Evolutionary conservation across 176 grass and related monocot species (phyloP), one percentile per base, ranked within the genome.

Genomic region (Rhynchospora breviuscula): DNA sequence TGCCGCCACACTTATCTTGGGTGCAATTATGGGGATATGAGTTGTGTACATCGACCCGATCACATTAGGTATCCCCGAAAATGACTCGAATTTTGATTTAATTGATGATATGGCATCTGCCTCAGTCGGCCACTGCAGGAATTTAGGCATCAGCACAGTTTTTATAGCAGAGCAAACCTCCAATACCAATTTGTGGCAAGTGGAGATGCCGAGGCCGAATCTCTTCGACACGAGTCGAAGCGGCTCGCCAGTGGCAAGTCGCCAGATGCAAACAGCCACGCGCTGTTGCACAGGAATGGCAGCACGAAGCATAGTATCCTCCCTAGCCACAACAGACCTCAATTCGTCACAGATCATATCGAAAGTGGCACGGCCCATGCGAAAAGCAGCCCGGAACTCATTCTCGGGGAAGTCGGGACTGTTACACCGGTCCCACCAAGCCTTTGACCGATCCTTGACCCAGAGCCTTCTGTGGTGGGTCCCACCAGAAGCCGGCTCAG

Each of bases 141-240:
- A 98, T 29, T 84, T 88, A 3, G 95, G 95, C 95, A 98, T 98
- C 9, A 98, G 84, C 19, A 98, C 89, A 26, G 89, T 80, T 81
- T 91, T 94, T 67, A 98, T 94, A 70, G 95, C 95, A 18, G 82
- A 86, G 87, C 92, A 98, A 31, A 98, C 95, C 89, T 98, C 95
- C 14, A 98, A 85, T 6, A 98, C 90, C 49, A 98, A 88, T 87
- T 98, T 98, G 84, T 98, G 95, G 87, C 95, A 98, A 31, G 95
- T 98, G 79, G 95, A 98, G 87, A 94, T 98, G 57, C 95, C 95
- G 10, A 98, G 95, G 48, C 95, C 95, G 51, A 98, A 98, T 54
- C 95, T 90, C 81, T 94, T 98, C 60, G 95, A 98, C 11, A 98
- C 95, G 1, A 98, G 90, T 49, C 92, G 92, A 19, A 98, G 95